Percentiles rank a stretch among this genome's conserved stretches.
Conservation (phyloP, 1,139 yeast species). For the Diutina neorugosa region DNA sequence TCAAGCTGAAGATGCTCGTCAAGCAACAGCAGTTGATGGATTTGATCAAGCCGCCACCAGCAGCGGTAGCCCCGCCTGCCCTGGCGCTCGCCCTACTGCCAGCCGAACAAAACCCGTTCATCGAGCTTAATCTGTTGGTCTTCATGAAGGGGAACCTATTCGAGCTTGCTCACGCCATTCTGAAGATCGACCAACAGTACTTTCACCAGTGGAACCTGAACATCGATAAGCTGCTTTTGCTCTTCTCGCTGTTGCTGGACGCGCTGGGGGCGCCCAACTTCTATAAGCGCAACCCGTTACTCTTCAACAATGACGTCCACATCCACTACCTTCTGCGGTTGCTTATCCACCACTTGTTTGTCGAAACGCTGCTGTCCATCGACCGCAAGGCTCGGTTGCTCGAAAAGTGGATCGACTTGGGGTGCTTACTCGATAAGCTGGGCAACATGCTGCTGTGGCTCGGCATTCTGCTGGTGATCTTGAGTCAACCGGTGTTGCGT, state of each 20-base stretch:
- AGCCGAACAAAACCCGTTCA: slow-evolving; percentile 14
- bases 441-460: slow-evolving; percentile 97
- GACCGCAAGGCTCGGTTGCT: slow-evolving; percentile 53
- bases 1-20: slow-evolving; percentile 22
- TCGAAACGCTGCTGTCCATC: slow-evolving; percentile 18
- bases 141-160: slow-evolving; percentile 24
- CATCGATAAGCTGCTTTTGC: slow-evolving; percentile 30
- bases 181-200: slow-evolving; percentile 44
- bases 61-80: not conserved
- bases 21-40: slow-evolving; percentile 25
- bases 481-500: slow-evolving; percentile 75
- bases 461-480: slow-evolving; percentile 74
- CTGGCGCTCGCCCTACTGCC: not conserved
- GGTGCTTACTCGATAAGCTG: slow-evolving; percentile 59
- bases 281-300: slow-evolving; percentile 33
- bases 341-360: slow-evolving; percentile 58
- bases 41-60: slow-evolving; percentile 11
- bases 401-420: slow-evolving; percentile 80
- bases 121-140: slow-evolving; percentile 21
- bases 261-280: slow-evolving; percentile 13
- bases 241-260: slow-evolving; percentile 20
- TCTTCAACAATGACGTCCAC: slow-evolving; percentile 57
- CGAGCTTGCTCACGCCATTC: slow-evolving; percentile 43
- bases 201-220: slow-evolving; percentile 67
- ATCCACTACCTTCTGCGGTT: slow-evolving; percentile 70